Evolutionary conservation across 192 early-diverging fungal species (phyloP).

Genomic region (Backusella parvicylindrica): DNA sequence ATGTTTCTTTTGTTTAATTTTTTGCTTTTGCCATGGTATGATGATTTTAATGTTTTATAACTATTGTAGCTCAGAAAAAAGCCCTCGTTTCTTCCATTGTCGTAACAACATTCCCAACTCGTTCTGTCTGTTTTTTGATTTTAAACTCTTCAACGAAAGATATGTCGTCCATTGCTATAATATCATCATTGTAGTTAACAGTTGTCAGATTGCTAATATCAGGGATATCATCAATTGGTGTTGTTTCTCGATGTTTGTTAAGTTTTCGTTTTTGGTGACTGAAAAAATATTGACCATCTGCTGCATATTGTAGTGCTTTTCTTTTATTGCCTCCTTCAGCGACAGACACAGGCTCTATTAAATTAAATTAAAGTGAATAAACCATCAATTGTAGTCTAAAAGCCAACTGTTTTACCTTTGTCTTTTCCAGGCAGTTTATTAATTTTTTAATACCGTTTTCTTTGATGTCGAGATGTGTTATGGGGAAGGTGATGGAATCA

Average conservation of each 20-base stretch:
- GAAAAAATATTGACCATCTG: too few species aligned
- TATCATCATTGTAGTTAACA: too few species aligned
- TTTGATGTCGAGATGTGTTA: conserved; percentile 4
- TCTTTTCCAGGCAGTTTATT: conserved; percentile 3
- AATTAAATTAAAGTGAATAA: conserved; percentile 14
- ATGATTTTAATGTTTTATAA: background rate
- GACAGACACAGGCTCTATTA: conserved; percentile 11
- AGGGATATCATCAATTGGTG: too few species aligned
- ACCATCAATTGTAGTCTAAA: background rate
- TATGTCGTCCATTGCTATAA: too few species aligned
- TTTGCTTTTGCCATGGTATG: background rate
- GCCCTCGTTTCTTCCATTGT: background rate
- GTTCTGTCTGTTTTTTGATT: background rate
- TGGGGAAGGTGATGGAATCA: conserved; percentile 9
- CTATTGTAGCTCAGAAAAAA: background rate
- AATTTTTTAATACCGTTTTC: conserved; percentile 1
- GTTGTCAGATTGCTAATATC: too few species aligned
- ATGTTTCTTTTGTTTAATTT: background rate
- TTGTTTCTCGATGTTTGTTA: too few species aligned
- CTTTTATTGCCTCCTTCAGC: background rate
- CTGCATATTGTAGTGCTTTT: too few species aligned
- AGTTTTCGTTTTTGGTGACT: too few species aligned
- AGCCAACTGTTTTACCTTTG: conserved; percentile 5
- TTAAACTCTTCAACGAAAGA: too few species aligned
- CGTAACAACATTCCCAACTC: background rate